These are phyloP conservation scores for Plasmodium fragile DNA, from an alignment of 169 alveolate species.

Conservation along the genomic window DNA sequence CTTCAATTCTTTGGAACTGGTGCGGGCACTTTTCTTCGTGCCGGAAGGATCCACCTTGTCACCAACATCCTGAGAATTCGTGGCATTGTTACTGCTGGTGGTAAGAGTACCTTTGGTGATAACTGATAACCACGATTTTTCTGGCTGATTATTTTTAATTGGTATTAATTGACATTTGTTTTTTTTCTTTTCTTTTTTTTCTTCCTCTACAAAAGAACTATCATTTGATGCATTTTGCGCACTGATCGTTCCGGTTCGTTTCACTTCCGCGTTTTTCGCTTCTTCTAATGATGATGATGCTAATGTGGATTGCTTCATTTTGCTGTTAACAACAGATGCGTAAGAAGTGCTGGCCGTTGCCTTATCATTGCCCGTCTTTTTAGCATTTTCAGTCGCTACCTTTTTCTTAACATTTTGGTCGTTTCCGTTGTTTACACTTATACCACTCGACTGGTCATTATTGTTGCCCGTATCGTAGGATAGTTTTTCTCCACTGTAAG, in stretches of 20 bases:
- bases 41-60: conserved; percentile 24
- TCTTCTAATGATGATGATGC: conserved; percentile 7
- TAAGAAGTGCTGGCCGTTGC: conserved; percentile 22
- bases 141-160: conserved; percentile 38
- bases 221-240: not conserved
- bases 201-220: conserved; percentile 2
- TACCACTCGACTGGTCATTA: conserved; percentile 2
- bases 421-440: not conserved
- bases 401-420: not conserved
- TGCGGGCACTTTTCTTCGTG: conserved; percentile 15
- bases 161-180: conserved; percentile 40
- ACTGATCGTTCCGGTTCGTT: not conserved
- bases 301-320: not conserved
- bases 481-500: conserved; percentile 46
- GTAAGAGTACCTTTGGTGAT: conserved; percentile 49
- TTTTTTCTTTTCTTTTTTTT: conserved; percentile 36
- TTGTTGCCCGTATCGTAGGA: not conserved
- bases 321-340: conserved; percentile 64
- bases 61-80: not conserved
- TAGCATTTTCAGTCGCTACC: not conserved
- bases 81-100: not conserved
- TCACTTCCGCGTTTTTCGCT: conserved; percentile 3
- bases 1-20: conserved; percentile 39
- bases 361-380: conserved; percentile 10
- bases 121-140: conserved; percentile 60